A percentile compares a stretch with the other conserved stretches of the same genome.
These are phyloP conservation scores for Diatrype stigma DNA, from an alignment of 2,329 filamentous ascomycete genomes.

Conservation along the genomic window DNA sequence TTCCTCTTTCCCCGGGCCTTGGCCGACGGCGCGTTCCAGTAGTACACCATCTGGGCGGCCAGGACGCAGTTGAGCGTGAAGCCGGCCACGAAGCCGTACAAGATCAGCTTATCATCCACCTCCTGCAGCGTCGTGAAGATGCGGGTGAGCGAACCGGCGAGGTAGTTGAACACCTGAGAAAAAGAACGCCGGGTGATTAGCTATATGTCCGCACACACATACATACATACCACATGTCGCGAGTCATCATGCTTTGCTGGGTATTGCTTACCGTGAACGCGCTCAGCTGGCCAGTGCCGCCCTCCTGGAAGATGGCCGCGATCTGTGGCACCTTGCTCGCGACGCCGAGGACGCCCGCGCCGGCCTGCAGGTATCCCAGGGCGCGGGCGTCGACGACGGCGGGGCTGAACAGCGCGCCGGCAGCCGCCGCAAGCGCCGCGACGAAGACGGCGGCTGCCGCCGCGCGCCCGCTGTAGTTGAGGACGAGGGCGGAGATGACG, in stretches of 20 bases:
- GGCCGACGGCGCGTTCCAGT: constrained; percentile 73
- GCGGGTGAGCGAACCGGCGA: constrained; percentile 83
- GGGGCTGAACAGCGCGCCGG: constrained; percentile 66
- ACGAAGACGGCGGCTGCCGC: constrained; percentile 72
- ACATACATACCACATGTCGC: too few species aligned
- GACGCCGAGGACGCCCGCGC: constrained; percentile 76
- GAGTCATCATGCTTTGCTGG: too few species aligned
- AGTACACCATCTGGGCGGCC: constrained; percentile 87
- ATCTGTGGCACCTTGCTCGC: constrained; percentile 96
- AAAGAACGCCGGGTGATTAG: background rate
- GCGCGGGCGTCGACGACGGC: constrained; percentile 61
- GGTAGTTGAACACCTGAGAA: constrained; percentile 91
- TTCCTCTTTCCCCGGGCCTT: constrained; percentile 37
- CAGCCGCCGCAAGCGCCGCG: constrained; percentile 65
- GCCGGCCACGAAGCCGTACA: constrained; percentile 90
- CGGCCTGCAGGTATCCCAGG: constrained; percentile 75
- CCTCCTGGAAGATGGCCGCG: constrained; percentile 74
- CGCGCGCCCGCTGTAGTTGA: constrained; percentile 72
- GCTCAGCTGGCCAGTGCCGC: constrained; percentile 90
- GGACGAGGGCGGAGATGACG: constrained; percentile 78
- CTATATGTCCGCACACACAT: too few species aligned
- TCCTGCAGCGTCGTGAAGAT: constrained; percentile 98
- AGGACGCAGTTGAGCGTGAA: constrained; percentile 86
- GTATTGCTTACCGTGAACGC: constrained; percentile 75
- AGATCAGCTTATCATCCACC: constrained; percentile 92